A percentile compares a stretch with the other conserved stretches of the same genome.
Evolutionary conservation across 78 protist genomes (phyloP).

Genomic region (Creolimax fragrantissima): DNA sequence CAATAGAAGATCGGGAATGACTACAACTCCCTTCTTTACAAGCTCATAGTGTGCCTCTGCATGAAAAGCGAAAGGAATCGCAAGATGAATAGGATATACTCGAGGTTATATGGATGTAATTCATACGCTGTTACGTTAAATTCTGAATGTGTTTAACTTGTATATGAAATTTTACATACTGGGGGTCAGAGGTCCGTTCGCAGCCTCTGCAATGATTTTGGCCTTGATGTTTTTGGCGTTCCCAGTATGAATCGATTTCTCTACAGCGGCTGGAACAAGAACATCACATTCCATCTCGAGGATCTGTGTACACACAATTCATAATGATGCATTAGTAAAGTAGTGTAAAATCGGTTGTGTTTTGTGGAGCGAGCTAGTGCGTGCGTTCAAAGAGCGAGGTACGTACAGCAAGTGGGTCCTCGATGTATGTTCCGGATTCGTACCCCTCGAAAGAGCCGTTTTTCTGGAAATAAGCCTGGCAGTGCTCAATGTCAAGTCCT

Average conservation of each 20-base stretch:
- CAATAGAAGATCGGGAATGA: constrained; percentile 70
- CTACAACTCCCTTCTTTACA: constrained; percentile 40
- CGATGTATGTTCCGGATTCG: background rate
- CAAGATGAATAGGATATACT: background rate
- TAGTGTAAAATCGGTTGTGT: background rate
- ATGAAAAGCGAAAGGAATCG: background rate
- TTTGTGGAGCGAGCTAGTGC: background rate
- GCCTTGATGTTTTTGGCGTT: constrained; percentile 56
- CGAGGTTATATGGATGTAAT: background rate
- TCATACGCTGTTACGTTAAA: background rate
- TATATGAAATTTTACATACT: constrained; percentile 19
- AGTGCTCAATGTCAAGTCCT: constrained; percentile 29
- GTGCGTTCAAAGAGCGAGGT: background rate
- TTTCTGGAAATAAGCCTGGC: background rate
- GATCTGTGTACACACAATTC: constrained; percentile 18
- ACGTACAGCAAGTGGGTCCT: background rate
- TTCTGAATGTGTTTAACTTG: background rate
- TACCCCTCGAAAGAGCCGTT: constrained; percentile 36
- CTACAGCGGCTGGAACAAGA: constrained; percentile 76
- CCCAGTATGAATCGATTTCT: constrained; percentile 56
- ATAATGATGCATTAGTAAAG: background rate
- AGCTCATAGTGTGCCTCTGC: constrained; percentile 32
- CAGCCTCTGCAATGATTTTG: constrained; percentile 63
- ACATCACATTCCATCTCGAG: constrained; percentile 73
- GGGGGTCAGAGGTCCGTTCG: constrained; percentile 81